A percentile compares a stretch with the other conserved stretches of the same genome.
These are phyloP conservation scores for Mesembryanthemum crystallinum DNA, from an alignment of 148 eudicot genomes.

Conservation along the genomic window DNA sequence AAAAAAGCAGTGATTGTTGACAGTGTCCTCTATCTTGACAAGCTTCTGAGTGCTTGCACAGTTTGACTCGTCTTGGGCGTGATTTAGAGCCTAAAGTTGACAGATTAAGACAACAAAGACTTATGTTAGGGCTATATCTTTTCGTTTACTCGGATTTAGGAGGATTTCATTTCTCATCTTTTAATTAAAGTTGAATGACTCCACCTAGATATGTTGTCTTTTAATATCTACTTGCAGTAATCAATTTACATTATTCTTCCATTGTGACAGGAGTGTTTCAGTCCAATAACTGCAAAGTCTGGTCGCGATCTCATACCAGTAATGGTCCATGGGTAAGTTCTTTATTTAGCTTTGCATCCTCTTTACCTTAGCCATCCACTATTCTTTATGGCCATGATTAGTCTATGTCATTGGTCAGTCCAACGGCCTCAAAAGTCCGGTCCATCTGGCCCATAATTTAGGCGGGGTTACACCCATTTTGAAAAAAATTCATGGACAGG, in stretches of 20 bases:
- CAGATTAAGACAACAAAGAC: too few relatives aligned
- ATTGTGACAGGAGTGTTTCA: slow-evolving; percentile 76
- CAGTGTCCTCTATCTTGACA: too few relatives aligned
- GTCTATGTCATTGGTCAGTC: not conserved
- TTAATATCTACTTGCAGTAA: not conserved
- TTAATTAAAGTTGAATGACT: not conserved
- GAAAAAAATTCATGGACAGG: too few relatives aligned
- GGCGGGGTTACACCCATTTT: too few relatives aligned
- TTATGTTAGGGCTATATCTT: too few relatives aligned
- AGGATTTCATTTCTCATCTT: not conserved
- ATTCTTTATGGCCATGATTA: not conserved
- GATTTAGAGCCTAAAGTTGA: too few relatives aligned
- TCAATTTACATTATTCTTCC: not conserved
- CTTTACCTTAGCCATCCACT: not conserved
- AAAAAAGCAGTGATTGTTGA: too few relatives aligned
- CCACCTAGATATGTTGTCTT: not conserved
- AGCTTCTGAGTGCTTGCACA: too few relatives aligned
- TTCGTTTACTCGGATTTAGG: not conserved
- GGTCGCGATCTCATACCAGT: slow-evolving; percentile 95
- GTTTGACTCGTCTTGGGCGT: too few relatives aligned
- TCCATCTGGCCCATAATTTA: too few relatives aligned
- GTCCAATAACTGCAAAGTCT: slow-evolving; percentile 76
- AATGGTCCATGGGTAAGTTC: slow-evolving; percentile 91
- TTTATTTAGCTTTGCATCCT: not conserved
- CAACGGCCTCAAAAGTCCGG: too few relatives aligned